Conservation (phyloP, 805 yeast genomes). For the Grigorovia transvaalensis region DNA sequence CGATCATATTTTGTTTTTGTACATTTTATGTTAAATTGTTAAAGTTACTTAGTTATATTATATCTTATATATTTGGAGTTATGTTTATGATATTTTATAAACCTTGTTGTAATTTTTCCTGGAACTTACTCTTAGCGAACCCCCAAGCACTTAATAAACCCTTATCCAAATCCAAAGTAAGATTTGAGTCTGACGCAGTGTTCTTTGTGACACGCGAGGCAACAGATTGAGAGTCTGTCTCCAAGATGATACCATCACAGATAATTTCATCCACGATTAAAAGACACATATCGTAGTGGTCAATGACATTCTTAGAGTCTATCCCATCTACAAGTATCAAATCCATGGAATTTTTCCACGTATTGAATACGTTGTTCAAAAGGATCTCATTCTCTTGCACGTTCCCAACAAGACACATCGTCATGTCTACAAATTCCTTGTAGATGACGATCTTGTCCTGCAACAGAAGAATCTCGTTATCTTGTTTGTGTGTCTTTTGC, state of each 20-base stretch:
- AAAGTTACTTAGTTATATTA: too few relatives aligned
- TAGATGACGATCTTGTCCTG: slow-evolving; percentile 78
- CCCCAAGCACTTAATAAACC: slow-evolving; percentile 78
- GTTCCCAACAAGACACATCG: slow-evolving; percentile 57
- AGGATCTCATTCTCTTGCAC: slow-evolving; percentile 80
- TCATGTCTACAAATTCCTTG: slow-evolving; percentile 70
- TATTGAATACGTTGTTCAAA: slow-evolving; percentile 63
- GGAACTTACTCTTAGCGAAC: slow-evolving; percentile 68
- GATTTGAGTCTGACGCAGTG: slow-evolving; percentile 57
- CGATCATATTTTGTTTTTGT: too few relatives aligned
- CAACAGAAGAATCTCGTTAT: slow-evolving; percentile 69
- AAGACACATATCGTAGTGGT: slow-evolving; percentile 74
- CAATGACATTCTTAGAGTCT: slow-evolving; percentile 70
- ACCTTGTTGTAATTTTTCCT: slow-evolving; percentile 41
- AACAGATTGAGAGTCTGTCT: slow-evolving; percentile 77
- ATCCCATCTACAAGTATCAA: slow-evolving; percentile 53
- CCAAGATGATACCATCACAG: slow-evolving; percentile 88
- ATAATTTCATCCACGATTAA: slow-evolving; percentile 85
- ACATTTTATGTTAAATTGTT: too few relatives aligned
- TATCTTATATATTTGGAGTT: too few relatives aligned
- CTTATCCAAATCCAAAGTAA: slow-evolving; percentile 60
- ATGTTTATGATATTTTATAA: slow-evolving; percentile 13
- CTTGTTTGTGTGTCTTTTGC: slow-evolving; percentile 66
- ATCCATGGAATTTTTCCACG: slow-evolving; percentile 72
- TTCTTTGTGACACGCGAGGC: slow-evolving; percentile 87